These are phyloP conservation scores for Willaertia magna DNA, from an alignment of 208 protist species.

Conservation along the genomic window DNA sequence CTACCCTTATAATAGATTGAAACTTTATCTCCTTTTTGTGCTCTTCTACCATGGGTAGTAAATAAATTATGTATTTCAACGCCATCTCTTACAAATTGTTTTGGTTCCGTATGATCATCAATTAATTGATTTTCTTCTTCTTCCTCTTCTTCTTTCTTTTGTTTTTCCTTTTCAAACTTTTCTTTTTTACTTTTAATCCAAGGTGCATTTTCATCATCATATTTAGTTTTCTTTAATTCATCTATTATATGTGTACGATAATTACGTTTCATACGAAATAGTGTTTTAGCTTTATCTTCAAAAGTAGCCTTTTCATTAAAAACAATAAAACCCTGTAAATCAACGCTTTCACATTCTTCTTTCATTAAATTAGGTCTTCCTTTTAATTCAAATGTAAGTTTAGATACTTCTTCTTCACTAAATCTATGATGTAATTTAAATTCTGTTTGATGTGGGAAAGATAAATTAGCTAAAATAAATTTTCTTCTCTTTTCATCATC, in stretches of 20 bases:
- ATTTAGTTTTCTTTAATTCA: background rate
- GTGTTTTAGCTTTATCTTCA: background rate
- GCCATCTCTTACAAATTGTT: background rate
- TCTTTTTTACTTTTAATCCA: background rate
- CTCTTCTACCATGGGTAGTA: background rate
- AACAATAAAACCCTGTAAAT: background rate
- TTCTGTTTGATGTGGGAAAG: background rate
- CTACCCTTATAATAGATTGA: background rate
- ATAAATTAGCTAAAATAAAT: background rate
- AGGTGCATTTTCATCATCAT: background rate
- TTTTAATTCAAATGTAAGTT: background rate
- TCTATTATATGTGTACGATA: background rate
- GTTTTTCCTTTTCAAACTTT: background rate
- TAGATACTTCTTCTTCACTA: background rate
- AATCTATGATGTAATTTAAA: background rate
- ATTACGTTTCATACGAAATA: background rate
- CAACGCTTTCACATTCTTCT: background rate
- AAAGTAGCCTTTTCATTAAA: background rate
- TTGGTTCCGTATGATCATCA: conserved; percentile 3
- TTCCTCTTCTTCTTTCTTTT: background rate
- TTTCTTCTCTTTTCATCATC: conserved; percentile 11
- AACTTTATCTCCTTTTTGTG: background rate
- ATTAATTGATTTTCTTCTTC: background rate
- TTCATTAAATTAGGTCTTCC: background rate
- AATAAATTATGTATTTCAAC: background rate